Percentiles rank a stretch among this genome's conserved stretches.
Conservation (phyloP, 1,284 basidiomycete species). For the Fomitiporia mediterranea region DNA sequence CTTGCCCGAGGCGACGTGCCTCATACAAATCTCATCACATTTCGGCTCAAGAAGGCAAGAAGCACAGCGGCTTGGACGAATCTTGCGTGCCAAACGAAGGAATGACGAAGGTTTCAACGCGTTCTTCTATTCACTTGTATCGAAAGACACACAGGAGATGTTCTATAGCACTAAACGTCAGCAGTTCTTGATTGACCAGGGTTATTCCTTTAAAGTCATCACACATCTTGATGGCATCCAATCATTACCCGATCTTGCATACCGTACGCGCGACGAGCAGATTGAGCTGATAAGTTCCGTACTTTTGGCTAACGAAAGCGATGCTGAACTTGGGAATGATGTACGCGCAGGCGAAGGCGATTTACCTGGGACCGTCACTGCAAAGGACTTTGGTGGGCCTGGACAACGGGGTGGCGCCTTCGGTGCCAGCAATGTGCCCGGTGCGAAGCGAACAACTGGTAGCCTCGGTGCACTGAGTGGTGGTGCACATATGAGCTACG, state of each 20-base stretch:
- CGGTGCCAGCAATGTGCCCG: slow-evolving; percentile 39
- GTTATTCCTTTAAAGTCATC: slow-evolving; percentile 99
- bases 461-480: slow-evolving; percentile 83
- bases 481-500: slow-evolving; percentile 85
- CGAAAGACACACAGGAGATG: slow-evolving; percentile 99
- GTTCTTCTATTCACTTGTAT: slow-evolving; percentile 99
- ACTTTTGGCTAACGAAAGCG: slow-evolving; percentile 86
- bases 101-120: slow-evolving; percentile 99
- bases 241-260: slow-evolving; percentile 84
- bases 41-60: slow-evolving; percentile 98
- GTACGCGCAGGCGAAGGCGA: slow-evolving; percentile 71
- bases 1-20: slow-evolving; percentile 96
- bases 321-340: slow-evolving; percentile 85
- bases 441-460: slow-evolving; percentile 81
- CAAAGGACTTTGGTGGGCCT: slow-evolving; percentile 62
- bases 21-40: slow-evolving; percentile 99
- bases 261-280: slow-evolving; percentile 87
- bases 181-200: slow-evolving; percentile 98
- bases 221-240: slow-evolving; percentile 95
- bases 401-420: slow-evolving; percentile 1
- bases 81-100: slow-evolving; percentile 92
- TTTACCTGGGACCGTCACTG: slow-evolving; percentile 73
- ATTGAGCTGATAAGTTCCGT: slow-evolving; percentile 93
- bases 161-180: slow-evolving; percentile 99
- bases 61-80: slow-evolving; percentile 93